Evolutionary conservation across 805 yeast species (phyloP), one percentile per base, ranked within the genome.

Genomic region (Saccharomyces jurei): DNA sequence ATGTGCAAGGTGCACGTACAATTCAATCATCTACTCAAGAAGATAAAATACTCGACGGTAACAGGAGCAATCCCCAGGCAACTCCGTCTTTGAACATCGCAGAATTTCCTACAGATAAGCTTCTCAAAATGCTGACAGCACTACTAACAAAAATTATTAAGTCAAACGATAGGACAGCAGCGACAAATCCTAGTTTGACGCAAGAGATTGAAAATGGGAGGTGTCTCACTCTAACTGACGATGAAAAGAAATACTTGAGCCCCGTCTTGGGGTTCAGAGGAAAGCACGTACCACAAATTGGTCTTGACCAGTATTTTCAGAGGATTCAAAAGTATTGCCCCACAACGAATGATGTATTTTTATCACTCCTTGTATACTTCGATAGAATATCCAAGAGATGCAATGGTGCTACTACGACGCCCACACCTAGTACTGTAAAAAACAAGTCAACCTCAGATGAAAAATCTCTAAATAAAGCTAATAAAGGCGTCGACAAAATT

Each of bases 311-410:
- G 22, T 94, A 94, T 68, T 77, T 94, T 56, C 81, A 89, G 47
- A 82, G 99, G 66, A 92, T 94, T 29, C 81, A 92, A 68, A 92
- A 92, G 71, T 94, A 94, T 72, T 94, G 99, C 70, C 98, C 99
- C 0, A 94, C 94, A n/a, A 91, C 99, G 2, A 92, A 92, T 71
- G 98, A 94, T 68, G 98, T 94, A 32, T 94, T 91, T 70, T 74
- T 94, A 50, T 85, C 96, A 41, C 73, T 94, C 36, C 76, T 94
- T 63, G 97, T 94, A 30, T 94, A 94, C 70, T 90, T 94, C 73
- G 99, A 94, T 71, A 76, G 98, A 58, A 89, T 92, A 48, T 94
- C 96, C 21, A 88, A 88, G 65, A 79, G 88, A 58, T 63, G 69
- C 59, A 68, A 69, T 52, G 63, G 58, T 56, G 50, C 46, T 32